Evolutionary conservation across 305 asterid genomes (phyloP).

Genomic region (Striga hermonthica): DNA sequence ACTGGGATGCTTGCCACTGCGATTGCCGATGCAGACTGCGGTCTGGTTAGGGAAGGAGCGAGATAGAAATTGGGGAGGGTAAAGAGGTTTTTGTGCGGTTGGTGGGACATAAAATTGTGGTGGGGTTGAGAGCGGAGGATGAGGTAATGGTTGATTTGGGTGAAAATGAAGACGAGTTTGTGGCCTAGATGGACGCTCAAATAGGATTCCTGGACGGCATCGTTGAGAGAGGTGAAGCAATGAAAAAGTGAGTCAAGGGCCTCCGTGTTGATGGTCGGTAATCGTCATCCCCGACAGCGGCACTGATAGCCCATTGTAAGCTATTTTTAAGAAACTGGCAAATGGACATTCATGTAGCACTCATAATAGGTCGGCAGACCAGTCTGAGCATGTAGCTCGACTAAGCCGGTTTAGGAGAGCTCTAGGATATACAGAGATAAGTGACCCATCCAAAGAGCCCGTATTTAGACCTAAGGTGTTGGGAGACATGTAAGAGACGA

Average conservation of each 20-base stretch:
- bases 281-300: constrained; percentile 40
- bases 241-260: constrained; percentile 54
- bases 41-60: too few relatives aligned
- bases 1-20: too few relatives aligned
- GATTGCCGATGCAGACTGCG: too few relatives aligned
- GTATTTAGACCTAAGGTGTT: too few relatives aligned
- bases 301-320: constrained; percentile 39
- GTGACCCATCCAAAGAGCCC: too few relatives aligned
- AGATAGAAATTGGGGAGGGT: constrained; percentile 29
- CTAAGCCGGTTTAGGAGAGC: too few relatives aligned
- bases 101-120: constrained; percentile 36
- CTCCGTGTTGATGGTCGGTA: constrained; percentile 62
- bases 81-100: constrained; percentile 29
- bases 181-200: constrained; percentile 47
- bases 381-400: too few relatives aligned
- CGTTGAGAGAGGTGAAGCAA: constrained; percentile 45
- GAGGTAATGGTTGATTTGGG: constrained; percentile 57
- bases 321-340: constrained; percentile 40
- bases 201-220: constrained; percentile 56
- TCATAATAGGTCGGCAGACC: too few relatives aligned
- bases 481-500: too few relatives aligned
- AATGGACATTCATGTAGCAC: too few relatives aligned
- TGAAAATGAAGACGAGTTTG: constrained; percentile 55
- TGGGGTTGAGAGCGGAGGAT: constrained; percentile 40
- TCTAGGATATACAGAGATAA: too few relatives aligned